Conservation (phyloP, 1,139 yeast genomes). For the Diutina catenulata region DNA sequence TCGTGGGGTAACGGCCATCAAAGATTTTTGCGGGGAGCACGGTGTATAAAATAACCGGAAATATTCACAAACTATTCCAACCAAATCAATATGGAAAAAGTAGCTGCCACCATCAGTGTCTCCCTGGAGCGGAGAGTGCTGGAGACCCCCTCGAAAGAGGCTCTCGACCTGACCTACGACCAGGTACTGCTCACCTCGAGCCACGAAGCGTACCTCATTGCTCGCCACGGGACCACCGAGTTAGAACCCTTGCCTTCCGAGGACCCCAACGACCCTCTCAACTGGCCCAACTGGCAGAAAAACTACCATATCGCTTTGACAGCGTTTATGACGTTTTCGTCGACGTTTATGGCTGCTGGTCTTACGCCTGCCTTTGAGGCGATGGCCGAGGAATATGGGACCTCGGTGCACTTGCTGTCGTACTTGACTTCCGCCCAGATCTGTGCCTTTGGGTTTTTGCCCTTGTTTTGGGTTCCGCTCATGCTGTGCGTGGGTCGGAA, state of each 20-base stretch:
- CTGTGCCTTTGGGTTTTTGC: background rate
- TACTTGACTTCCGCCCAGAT: slow-evolving; percentile 4
- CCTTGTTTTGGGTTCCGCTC: slow-evolving; percentile 1
- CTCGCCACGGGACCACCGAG: background rate
- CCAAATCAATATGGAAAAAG: too few species aligned
- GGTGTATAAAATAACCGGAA: too few species aligned
- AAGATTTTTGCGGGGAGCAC: too few species aligned
- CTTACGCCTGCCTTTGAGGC: background rate
- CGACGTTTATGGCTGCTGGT: slow-evolving; percentile 5
- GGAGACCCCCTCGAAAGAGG: too few species aligned
- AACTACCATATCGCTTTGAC: background rate
- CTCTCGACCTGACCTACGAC: too few species aligned
- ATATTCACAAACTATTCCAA: too few species aligned
- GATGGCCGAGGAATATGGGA: slow-evolving; percentile 1
- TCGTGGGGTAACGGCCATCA: too few species aligned
- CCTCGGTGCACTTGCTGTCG: background rate
- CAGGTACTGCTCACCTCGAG: background rate
- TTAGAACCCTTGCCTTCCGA: slow-evolving; percentile 2
- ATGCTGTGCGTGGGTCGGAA: slow-evolving; percentile 1
- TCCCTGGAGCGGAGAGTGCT: too few species aligned
- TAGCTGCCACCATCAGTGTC: too few species aligned
- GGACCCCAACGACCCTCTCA: background rate
- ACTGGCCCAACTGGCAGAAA: slow-evolving; percentile 3
- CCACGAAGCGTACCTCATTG: background rate
- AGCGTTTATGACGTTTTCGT: slow-evolving; percentile 1